Base-by-base conservation (phyloP, 139 green algal species). In the Volvox reticuliferus region DNA sequence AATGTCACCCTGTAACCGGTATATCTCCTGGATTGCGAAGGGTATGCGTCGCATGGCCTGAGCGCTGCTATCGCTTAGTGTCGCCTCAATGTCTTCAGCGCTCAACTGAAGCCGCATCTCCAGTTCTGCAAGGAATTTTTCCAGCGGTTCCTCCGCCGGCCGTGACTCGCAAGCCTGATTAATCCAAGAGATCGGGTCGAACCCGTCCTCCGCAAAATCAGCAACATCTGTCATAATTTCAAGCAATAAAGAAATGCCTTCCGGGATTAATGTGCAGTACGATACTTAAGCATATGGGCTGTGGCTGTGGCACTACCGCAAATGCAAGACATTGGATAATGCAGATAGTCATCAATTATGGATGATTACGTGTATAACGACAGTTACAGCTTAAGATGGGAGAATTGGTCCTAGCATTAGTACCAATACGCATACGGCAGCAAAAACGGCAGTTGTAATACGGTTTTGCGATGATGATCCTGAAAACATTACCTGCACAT, bases 81-180 rank as follows among this genome's bases (percentile, higher is more conserved):
- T 92, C 0, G 94, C 85, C 19, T 94, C 92, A 44, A 98, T 93
- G 37, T 99, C 97, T 96, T 99, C 97, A 35, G 93, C 94, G 2
- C 91, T 84, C n/a, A 99, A 86, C 89, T 98, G 95, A 79, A 98
- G 88, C 37, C 94, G 91, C 95, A 98, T 97, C 91, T 99, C 97
- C 76, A 98, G 88, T 87, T 98, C 97, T 0, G 94, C 92, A 13
- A 98, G 91, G 71, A 94, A 97, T 73, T 94, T 93, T n/a, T 98
- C 96, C 50, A 97, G 77, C 0, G 96, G 88, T 80, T 96, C 93
- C 16, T 96, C 93, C 1, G 19, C 62, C 0, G 89, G 90, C 30
- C 90, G 91, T 17, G 33, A 50, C 13, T 28, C 13, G 69, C 93
- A 95, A 22, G 90, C 50, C 5, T 61, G 32, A 84, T 98, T 98